These are phyloP conservation scores for Acorus calamus DNA, from an alignment of 106 monocot genomes.

Conservation along the genomic window DNA sequence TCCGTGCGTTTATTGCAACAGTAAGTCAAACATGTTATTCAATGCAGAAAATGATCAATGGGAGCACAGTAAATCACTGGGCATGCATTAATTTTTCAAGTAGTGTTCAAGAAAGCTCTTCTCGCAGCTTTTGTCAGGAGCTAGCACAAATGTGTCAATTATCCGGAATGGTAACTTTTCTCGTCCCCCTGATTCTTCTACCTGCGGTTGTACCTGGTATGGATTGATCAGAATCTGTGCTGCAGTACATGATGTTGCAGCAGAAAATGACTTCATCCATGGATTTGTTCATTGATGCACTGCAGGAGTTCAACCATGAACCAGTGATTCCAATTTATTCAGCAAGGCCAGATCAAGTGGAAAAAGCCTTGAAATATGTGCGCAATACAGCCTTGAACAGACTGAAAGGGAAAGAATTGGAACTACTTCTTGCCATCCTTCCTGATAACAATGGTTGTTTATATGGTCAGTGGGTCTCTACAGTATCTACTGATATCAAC, in stretches of 20 bases:
- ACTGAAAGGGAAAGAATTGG: conserved; percentile 78
- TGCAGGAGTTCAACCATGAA: conserved; percentile 62
- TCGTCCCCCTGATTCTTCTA: not conserved
- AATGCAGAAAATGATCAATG: conserved; percentile 89
- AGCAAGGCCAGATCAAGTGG: conserved; percentile 75
- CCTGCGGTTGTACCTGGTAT: not conserved
- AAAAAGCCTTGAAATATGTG: conserved; percentile 76
- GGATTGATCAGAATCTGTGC: too few species aligned
- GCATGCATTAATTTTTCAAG: conserved; percentile 89
- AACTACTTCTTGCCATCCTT: conserved; percentile 74
- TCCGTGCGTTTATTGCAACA: too few species aligned
- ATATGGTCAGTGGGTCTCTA: conserved; percentile 32
- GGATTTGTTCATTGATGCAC: not conserved
- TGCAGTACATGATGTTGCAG: too few species aligned
- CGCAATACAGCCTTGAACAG: conserved; percentile 55
- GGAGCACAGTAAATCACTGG: conserved; percentile 70
- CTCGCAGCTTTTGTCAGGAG: conserved; percentile 75
- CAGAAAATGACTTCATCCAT: not conserved
- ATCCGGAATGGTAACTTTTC: conserved; percentile 68
- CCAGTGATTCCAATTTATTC: conserved; percentile 66
- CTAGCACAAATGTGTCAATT: conserved; percentile 75
- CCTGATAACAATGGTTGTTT: conserved; percentile 89
- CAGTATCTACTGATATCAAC: too few species aligned
- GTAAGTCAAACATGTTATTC: conserved; percentile 1
- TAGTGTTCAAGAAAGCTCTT: conserved; percentile 61